Evolutionary conservation across 2,329 filamentous ascomycete species (phyloP).

Genomic region (Colletotrichum australisinense): DNA sequence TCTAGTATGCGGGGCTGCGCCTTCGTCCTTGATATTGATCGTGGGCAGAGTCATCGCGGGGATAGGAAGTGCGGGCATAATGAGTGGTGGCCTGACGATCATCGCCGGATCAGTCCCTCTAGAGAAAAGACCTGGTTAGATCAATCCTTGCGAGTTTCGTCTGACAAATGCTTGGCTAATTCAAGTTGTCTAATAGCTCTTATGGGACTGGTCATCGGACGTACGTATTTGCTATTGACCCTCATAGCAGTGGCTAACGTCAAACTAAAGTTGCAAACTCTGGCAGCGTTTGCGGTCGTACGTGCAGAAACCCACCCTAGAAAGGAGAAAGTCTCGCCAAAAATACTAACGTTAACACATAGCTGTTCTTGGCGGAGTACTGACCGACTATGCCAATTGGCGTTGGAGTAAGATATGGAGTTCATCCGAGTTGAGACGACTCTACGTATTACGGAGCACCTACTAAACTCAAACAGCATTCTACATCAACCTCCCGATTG

Average conservation of each 20-base stretch:
- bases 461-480: constrained; percentile 42
- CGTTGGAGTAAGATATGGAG: constrained; percentile 49
- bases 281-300: neutral
- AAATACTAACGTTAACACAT: neutral
- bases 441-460: neutral
- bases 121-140: constrained; percentile 44
- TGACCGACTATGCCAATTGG: constrained; percentile 52
- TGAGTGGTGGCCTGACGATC: constrained; percentile 48
- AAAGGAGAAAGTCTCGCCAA: constrained; percentile 52
- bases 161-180: neutral
- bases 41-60: constrained; percentile 61
- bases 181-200: neutral
- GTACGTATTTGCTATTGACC: neutral
- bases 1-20: constrained; percentile 58
- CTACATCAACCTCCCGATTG: constrained; percentile 52
- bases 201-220: neutral
- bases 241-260: neutral
- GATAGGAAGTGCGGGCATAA: constrained; percentile 56
- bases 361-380: constrained; percentile 55
- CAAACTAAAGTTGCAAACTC: neutral
- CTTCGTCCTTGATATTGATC: constrained; percentile 57
- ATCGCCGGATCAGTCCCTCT: constrained; percentile 45
- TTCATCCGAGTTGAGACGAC: neutral
- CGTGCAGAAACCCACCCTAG: neutral
- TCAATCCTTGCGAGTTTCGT: neutral